Evolutionary conservation across 2,329 filamentous ascomycete genomes (phyloP), one percentile per base, ranked within the genome.

Genomic region (Calonectria pauciramosa): DNA sequence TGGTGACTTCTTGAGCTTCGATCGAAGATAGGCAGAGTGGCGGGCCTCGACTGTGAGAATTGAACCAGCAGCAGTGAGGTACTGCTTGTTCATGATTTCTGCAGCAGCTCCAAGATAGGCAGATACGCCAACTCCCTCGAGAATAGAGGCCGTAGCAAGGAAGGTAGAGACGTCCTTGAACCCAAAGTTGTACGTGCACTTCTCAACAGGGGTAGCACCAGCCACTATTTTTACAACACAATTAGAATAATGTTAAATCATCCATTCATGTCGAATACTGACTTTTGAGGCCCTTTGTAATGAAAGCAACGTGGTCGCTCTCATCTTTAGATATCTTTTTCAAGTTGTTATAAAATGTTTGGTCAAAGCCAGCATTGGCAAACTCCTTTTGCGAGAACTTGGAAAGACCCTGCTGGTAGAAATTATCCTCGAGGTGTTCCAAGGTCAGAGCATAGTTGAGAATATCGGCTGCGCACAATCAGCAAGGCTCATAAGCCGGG

Each of bases 51-150:
- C 88, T 28, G 83, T 84, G 36, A 94, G 85, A 82, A 94, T 94
- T 70, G 90, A 91, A 20, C 89, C 93, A 2, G 93, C 93, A 2
- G 89, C 90, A 0, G 82, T 82, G 70, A 94, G 87, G 82, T 92
- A 92, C 2, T 86, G 83, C 81, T 91, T 91, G 83, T 88, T 87
- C 79, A 88, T 86, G 81, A 94, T 92, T 70, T 87, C 86, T 30
- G 89, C 88, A 8, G 92, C 92, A 23, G 91, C 92, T 51, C 93
- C 92, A 77, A 93, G 86, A 85, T 92, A 93, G 5, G 93, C 86
- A 2, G 89, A 89, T 85, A 94, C 92, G 13, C 92, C 89, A 38
- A 92, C 88, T 80, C 94, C 92, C 71, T 93, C 89, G 36, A 94
- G 86, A 80, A 94, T 92, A 71, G 89, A 89, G 32, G 90, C 92